Evolutionary conservation across 2,329 filamentous ascomycete species (phyloP), one percentile per base, ranked within the genome.

Genomic region (Penicillium polonicum): DNA sequence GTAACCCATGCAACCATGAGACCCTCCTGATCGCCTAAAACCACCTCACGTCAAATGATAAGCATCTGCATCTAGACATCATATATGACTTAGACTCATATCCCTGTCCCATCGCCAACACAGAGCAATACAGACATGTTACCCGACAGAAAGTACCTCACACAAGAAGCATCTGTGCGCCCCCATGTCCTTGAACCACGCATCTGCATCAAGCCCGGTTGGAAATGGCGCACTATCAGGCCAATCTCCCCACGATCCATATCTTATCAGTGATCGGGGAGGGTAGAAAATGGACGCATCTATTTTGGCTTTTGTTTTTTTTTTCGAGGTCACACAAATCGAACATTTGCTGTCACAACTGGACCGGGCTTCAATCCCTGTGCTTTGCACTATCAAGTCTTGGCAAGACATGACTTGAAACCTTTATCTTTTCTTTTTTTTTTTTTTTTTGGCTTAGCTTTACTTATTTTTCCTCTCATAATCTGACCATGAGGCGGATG

Each of bases 341-440:
- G 46, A 43, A 42, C 17, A 42, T 51, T 38, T 55, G 52, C 23
- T 42, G 17, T 27, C 19, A 25, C 23, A 51, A 52, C 53, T 55
- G 19, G 53, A 39, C 53, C 31, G 39, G 39, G 38, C 39, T 36
- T 35, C 31, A 44, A 51, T 55, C 38, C 52, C 52, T 55, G 52
- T 21, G 6, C 36, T 55, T 31, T 49, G 53, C 23, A 55, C 39
- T 44, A 55, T 55, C 53, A 55, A 29, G 31, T 55, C 46, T 55
- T 55, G 53, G 53, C 52, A 42, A 55, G 52, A 55, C 53, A 51
- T 39, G 17, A 48, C 39, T 51, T 51, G 53, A 55, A 55, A 55
- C 53, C 38, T 31, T 39, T n/a, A 36, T 50, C n/a, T 43, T 55
- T 55, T 29, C 8, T 51, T 50, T 29, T 50, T 29, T 29, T 29